A percentile compares a stretch with the other conserved stretches of the same genome.
Evolutionary conservation across 495 filamentous ascomycete genomes (phyloP).

Genomic region (Talaromyces stipitatus): DNA sequence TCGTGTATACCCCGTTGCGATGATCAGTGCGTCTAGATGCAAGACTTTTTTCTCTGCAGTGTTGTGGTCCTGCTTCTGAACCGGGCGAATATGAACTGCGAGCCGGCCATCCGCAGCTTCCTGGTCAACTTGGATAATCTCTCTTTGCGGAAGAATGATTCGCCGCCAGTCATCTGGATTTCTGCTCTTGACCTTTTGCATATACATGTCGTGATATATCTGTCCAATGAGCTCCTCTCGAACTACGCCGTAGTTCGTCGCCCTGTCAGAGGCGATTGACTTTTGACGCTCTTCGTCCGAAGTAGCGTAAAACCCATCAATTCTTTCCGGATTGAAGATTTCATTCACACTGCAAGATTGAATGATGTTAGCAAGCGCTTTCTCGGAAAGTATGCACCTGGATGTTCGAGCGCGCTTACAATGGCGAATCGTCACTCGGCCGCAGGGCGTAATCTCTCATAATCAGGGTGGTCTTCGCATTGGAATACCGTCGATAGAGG

Average conservation of each 20-base stretch:
- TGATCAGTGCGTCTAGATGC: conserved; percentile 73
- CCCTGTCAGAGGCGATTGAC: conserved; percentile 56
- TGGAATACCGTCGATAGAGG: conserved; percentile 72
- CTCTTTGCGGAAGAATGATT: conserved; percentile 61
- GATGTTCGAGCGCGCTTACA: conserved; percentile 50
- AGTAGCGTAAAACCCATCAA: conserved; percentile 65
- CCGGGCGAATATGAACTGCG: conserved; percentile 27
- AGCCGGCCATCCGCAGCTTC: conserved; percentile 33
- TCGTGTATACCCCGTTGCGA: conserved; percentile 80
- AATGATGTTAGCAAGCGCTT: neutral
- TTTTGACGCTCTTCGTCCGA: conserved; percentile 51
- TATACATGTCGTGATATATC: conserved; percentile 77
- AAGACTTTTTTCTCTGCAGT: conserved; percentile 37
- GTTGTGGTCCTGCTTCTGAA: conserved; percentile 8
- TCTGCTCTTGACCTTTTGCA: conserved; percentile 64
- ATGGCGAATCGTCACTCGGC: conserved; percentile 91
- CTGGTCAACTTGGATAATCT: conserved; percentile 51
- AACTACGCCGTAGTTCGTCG: conserved; percentile 93
- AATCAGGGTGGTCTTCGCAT: conserved; percentile 65
- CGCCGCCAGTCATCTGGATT: conserved; percentile 72
- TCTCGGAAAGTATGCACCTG: neutral
- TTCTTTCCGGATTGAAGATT: conserved; percentile 81
- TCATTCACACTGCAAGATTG: conserved; percentile 71
- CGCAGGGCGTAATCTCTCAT: conserved; percentile 73
- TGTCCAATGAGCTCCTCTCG: conserved; percentile 78